Evolutionary conservation across 2,329 filamentous ascomycete genomes (phyloP).

Genomic region (Alternaria ethzedia): DNA sequence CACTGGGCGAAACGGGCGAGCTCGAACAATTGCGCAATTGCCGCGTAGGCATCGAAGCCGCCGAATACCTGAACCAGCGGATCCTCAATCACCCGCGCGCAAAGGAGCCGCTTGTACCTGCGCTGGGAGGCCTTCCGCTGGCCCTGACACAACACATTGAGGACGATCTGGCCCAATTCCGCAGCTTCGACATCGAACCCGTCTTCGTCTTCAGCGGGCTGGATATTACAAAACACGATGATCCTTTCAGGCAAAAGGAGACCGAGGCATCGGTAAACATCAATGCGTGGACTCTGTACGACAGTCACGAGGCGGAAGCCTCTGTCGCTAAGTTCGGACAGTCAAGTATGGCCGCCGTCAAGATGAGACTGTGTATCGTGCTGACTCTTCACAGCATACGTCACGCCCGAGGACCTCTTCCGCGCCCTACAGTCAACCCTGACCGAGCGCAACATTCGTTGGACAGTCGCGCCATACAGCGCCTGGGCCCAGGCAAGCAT

Average conservation of each 20-base stretch:
- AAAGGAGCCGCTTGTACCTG: conserved; percentile 87
- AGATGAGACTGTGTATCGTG: not conserved
- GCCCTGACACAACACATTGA: conserved; percentile 78
- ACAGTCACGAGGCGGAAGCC: conserved; percentile 76
- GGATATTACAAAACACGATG: conserved; percentile 73
- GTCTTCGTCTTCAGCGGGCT: conserved; percentile 94
- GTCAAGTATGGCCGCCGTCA: conserved; percentile 63
- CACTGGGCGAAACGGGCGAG: conserved; percentile 63
- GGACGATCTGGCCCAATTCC: conserved; percentile 75
- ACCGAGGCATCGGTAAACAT: conserved; percentile 72
- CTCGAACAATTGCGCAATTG: conserved; percentile 75
- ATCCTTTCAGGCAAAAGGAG: conserved; percentile 64
- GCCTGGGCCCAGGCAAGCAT: conserved; percentile 77
- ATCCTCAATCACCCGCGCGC: conserved; percentile 65
- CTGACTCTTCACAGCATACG: conserved; percentile 62
- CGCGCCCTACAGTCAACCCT: conserved; percentile 79
- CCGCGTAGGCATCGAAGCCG: conserved; percentile 84
- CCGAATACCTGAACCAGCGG: conserved; percentile 78
- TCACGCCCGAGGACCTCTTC: conserved; percentile 71
- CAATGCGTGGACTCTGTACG: conserved; percentile 86
- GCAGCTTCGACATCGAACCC: conserved; percentile 72
- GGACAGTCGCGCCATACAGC: conserved; percentile 84
- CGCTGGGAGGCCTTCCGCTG: conserved; percentile 85
- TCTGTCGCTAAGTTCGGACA: conserved; percentile 88
- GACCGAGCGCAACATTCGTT: conserved; percentile 71